Percentiles rank a stretch among this genome's conserved stretches.
phyloP scores from a whole-genome alignment of 164 flowering plant species.

The Chimonanthus salicifolius region DNA sequence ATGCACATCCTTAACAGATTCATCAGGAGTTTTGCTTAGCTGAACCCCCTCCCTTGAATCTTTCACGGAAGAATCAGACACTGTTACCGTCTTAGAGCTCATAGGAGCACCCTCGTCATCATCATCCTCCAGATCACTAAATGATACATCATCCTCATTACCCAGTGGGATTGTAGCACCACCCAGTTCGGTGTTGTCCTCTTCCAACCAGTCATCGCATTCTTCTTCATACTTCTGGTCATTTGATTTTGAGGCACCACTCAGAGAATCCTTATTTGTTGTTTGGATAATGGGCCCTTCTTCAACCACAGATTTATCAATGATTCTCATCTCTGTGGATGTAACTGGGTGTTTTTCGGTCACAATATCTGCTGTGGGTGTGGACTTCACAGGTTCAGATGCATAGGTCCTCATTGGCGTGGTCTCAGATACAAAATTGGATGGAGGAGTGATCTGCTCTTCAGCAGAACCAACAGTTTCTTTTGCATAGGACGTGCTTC shows the following conservation, averaged over 20 bases:
- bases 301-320: conserved; percentile 61
- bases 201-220: conserved; percentile 82
- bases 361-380: conserved; percentile 23
- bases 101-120: conserved; percentile 36
- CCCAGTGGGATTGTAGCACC: conserved; percentile 30
- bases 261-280: conserved; percentile 20
- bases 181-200: conserved; percentile 48
- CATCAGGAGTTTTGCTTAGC: conserved; percentile 44
- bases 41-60: conserved; percentile 73
- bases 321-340: conserved; percentile 37
- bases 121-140: conserved; percentile 88
- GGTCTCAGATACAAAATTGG: conserved; percentile 23
- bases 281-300: conserved; percentile 36
- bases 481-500: conserved; percentile 14
- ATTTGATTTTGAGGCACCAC: conserved; percentile 6
- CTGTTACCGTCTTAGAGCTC: conserved; percentile 36
- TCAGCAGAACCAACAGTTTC: conserved; percentile 27
- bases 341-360: conserved; percentile 48
- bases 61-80: conserved; percentile 46
- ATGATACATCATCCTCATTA: conserved; percentile 84
- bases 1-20: conserved; percentile 26
- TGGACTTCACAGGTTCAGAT: conserved; percentile 19
- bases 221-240: conserved; percentile 50
- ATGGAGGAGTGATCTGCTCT: conserved; percentile 27
- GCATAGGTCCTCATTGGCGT: conserved; percentile 16